Base-by-base conservation (phyloP, 2,329 filamentous ascomycete species). In the Peltaster fructicola region DNA sequence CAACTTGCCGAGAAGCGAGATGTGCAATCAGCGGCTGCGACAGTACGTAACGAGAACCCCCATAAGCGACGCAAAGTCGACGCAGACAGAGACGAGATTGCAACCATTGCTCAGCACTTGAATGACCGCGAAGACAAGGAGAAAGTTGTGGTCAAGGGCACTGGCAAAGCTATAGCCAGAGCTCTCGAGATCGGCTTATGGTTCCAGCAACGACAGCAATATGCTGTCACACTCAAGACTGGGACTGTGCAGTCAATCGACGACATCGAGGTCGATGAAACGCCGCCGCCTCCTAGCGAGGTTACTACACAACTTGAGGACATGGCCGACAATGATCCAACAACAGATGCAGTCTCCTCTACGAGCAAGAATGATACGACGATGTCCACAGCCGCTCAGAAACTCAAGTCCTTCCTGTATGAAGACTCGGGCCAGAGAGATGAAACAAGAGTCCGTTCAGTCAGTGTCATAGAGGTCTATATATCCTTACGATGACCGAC, bases 191-290 rank as follows among this genome's bases (percentile, higher is more conserved):
- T 81, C 5, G 75, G 67, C 0, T 47, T 64, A 16, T 74, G 66
- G 57, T 79, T 80, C 35, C 61, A 68, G 46, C 57, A 65, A 26
- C 61, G 73, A 46, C 38, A 48, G 8, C 67, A 68, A 32, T 72
- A 66, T 34, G 42, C 48, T 4, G 68, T 80, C 2, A 52, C 56
- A 37, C 41, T 79, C 25, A 55, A 59, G 43, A 79, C 73, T 22
- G 61, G 65, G 29, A 76, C 63, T 24, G 56, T 75, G 9, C 58
- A 57, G n/a, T 65, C 69, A 3, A 58, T 80, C 21, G 75, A 82
- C 41, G 74, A 80, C 45, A 52, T 80, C 15, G 52, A 69, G 18
- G 37, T 41, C 22, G 24, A 30, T 18, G 39, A 37, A n/a, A n/a
- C n/a, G n/a, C n/a, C n/a, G n/a, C n/a, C n/a, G n/a, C n/a, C n/a